Evolutionary conservation across 2,329 filamentous ascomycete species (phyloP), one percentile per base, ranked within the genome.

Genomic region (Curvularia verruculosa): DNA sequence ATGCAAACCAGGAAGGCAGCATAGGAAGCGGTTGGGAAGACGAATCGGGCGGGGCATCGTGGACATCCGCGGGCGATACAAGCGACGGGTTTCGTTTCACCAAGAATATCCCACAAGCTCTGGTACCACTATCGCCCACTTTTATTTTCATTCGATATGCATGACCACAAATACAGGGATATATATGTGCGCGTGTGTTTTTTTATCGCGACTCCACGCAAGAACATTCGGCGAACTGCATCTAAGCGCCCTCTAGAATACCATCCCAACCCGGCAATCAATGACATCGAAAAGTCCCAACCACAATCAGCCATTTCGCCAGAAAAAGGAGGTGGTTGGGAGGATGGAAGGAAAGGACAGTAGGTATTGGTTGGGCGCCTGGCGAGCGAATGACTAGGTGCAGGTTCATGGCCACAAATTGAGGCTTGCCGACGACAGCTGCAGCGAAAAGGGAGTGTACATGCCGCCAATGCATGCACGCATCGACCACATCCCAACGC

Each of bases 31-130:
- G 61, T 66, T 66, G 65, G 62, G 56, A 49, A 48, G 41, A 57
- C 65, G 59, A 62, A 65, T 62, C 62, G 62, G 59, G 67, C 54
- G 46, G 58, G 40, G 54, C 52, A 50, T 53, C 50, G 57, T 58
- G 52, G 55, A 58, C 54, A 61, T 44, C 53, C 54, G 44, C 57
- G 46, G 56, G 71, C 65, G 58, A 69, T 66, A 71, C 68, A 71
- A 64, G 65, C 57, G 63, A 65, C 65, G 66, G 63, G 62, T 58
- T 60, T 41, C 54, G 70, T 74, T 73, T 71, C 70, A 72, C 65
- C 63, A 60, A 57, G 56, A 59, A 61, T 58, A 61, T 54, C 54
- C 49, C 52, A 60, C 49, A 51, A 55, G 46, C 34, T 55, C 63
- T 53, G 58, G 67, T 69, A 59, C 56, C 59, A 71, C 54, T 56